Percentiles rank a stretch among this genome's conserved stretches.
phyloP scores from a whole-genome alignment of 108 stramenopile species.

The Aurantiochytrium sp. region DNA sequence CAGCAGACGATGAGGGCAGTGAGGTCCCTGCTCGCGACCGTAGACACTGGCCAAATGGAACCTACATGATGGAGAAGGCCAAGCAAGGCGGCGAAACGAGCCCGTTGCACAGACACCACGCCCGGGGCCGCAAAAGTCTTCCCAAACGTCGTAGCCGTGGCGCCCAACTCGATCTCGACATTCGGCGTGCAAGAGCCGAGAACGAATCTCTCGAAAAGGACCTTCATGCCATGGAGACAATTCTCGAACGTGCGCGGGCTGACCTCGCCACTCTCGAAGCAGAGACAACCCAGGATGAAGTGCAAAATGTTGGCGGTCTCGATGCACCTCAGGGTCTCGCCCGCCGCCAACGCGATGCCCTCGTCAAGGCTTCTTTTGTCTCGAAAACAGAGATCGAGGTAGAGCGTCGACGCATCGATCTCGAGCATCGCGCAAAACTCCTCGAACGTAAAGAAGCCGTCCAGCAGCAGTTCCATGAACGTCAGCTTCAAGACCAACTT shows the following conservation, averaged over 20 bases:
- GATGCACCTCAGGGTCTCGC: background rate
- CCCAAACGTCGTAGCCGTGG: background rate
- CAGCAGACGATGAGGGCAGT: too few species aligned
- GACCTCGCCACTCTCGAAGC: background rate
- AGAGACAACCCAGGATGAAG: background rate
- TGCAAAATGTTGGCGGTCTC: background rate
- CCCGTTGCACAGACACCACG: background rate
- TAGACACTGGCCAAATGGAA: background rate
- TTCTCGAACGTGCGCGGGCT: background rate
- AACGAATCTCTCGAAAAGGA: background rate
- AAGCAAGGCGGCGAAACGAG: background rate
- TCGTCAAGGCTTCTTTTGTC: background rate
- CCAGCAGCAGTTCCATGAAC: background rate
- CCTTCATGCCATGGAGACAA: background rate
- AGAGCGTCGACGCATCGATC: background rate
- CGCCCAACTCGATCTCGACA: background rate
- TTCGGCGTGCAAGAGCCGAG: background rate
- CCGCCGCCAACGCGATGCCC: background rate
- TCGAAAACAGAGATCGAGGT: background rate
- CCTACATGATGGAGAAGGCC: slow-evolving; percentile 1
- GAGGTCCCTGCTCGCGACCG: background rate
- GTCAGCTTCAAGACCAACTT: background rate
- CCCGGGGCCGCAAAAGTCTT: background rate
- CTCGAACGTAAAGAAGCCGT: background rate
- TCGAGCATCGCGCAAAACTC: background rate